Base-by-base conservation (phyloP, 768 basidiomycete species). In the Hericium rajendrae region DNA sequence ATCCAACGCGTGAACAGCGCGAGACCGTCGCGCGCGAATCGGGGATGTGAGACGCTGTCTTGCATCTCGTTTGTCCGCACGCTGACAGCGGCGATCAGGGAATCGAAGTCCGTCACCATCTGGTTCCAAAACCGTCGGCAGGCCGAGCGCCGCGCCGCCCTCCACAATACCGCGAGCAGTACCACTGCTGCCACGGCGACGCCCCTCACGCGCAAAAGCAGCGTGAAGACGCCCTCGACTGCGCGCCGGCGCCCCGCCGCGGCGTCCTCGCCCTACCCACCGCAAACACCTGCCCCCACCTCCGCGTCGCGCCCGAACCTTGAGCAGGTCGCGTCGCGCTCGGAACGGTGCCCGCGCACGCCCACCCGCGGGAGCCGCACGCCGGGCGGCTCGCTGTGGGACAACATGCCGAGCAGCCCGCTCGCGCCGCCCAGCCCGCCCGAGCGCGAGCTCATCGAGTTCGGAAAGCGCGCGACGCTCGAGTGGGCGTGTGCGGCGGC, bases 401-500 rank as follows among this genome's bases (percentile, higher is more conserved):
- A 56, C 38, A 58, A 55, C 38, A 61, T 59, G 54, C 62, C 56
- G 41, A 61, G 57, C 20, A 58, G 56, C 13, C 62, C 63, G 11
- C 57, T 62, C n/a, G 55, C 41, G 2, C 62, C 62, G 1, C 54
- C 55, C 1, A 57, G 48, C 32, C 62, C 62, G 6, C 67, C 64
- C 24, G 67, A 68, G 54, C 60, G 59, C 13, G 69, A 67, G 38
- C 64, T 61, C 20, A 65, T 72, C 43, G 66, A 65, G 37, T 69
- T 66, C 53, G 66, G 64, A 24, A 56, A 48, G 15, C 51, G 63
- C 57, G 28, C 28, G 24, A 72, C 71, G 49, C 65, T 74, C 20
- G 73, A 74, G 56, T 74, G 72, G 66, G 73, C 73, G 20, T 74
- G 73, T 56, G 72, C 72, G 4, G 67, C 65, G 1, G 71, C 70